These are phyloP conservation scores for Saccharomycopsis babjevae DNA, from an alignment of 805 yeast species.

Conservation along the genomic window DNA sequence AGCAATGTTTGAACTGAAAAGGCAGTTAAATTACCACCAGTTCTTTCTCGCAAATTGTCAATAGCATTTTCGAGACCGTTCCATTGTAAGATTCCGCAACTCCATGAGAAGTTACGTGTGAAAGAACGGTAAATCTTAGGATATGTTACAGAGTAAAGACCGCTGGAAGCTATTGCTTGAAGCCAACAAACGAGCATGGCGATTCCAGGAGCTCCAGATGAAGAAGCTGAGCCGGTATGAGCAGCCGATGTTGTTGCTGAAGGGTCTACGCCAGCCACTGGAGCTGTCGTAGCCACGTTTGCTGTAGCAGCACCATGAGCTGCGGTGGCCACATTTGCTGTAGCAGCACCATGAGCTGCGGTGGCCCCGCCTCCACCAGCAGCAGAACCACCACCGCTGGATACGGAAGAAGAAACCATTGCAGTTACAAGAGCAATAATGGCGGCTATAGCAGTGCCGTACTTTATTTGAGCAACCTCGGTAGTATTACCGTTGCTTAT, in stretches of 20 bases:
- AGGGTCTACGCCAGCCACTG: slow-evolving; percentile 9
- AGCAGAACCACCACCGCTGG: slow-evolving; percentile 17
- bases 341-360: slow-evolving; percentile 13
- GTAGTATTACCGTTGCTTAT: slow-evolving; percentile 26
- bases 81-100: slow-evolving; percentile 25
- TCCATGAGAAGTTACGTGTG: slow-evolving; percentile 26
- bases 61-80: slow-evolving; percentile 23
- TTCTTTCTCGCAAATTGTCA: slow-evolving; percentile 21
- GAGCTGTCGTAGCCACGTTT: slow-evolving; percentile 15
- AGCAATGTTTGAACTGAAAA: slow-evolving; percentile 16
- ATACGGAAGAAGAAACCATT: slow-evolving; percentile 17
- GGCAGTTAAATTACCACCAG: slow-evolving; percentile 25
- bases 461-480: slow-evolving; percentile 20
- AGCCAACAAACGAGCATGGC: slow-evolving; percentile 23
- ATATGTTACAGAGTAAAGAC: slow-evolving; percentile 25
- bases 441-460: slow-evolving; percentile 24
- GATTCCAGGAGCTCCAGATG: slow-evolving; percentile 22
- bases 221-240: slow-evolving; percentile 19
- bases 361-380: slow-evolving; percentile 14
- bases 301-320: slow-evolving; percentile 14
- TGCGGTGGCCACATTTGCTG: slow-evolving; percentile 16
- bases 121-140: slow-evolving; percentile 25
- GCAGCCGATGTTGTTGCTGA: slow-evolving; percentile 17
- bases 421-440: slow-evolving; percentile 22
- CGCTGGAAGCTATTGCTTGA: slow-evolving; percentile 25